A percentile compares a stretch with the other conserved stretches of the same genome.
These are phyloP conservation scores for Gracilaria gracilis DNA, from an alignment of 23 red algal species.

Conservation along the genomic window DNA sequence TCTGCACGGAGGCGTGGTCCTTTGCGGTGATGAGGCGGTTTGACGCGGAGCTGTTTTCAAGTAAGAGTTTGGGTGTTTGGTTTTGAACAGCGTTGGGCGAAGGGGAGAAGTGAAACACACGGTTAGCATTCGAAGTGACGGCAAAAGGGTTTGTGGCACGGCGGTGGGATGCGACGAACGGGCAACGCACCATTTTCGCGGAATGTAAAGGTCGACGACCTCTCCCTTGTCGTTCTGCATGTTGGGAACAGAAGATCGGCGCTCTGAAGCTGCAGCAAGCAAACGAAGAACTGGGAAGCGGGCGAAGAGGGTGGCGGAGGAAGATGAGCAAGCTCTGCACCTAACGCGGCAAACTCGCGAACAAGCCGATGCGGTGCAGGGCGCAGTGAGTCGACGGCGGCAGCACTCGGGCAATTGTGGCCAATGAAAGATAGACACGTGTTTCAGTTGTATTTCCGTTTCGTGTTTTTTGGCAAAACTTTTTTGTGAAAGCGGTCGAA, in stretches of 20 bases:
- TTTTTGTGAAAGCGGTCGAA: no score
- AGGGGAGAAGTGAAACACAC: neutral
- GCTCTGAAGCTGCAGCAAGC: neutral
- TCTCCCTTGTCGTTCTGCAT: constrained; percentile 97
- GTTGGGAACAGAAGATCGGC: neutral
- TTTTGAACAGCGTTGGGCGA: neutral
- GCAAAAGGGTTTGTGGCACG: no score
- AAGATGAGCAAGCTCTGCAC: neutral
- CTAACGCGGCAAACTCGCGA: no score
- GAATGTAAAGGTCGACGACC: constrained; percentile 99
- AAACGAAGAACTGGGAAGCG: neutral
- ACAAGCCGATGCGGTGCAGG: no score
- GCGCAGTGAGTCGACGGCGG: no score
- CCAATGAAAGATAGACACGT: no score
- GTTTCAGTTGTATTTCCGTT: no score
- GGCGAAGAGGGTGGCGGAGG: neutral
- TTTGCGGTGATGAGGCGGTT: constrained; percentile 96
- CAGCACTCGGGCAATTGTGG: no score
- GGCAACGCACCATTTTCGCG: constrained; percentile 92
- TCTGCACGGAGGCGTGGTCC: constrained; percentile 98
- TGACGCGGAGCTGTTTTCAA: constrained; percentile 74
- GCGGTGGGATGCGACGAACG: no score
- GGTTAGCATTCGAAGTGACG: constrained; percentile 14
- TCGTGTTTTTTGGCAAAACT: no score
- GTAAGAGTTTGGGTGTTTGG: neutral